Evolutionary conservation across 106 monocot genomes (phyloP).

Genomic region (Dendrobium chrysotoxum): DNA sequence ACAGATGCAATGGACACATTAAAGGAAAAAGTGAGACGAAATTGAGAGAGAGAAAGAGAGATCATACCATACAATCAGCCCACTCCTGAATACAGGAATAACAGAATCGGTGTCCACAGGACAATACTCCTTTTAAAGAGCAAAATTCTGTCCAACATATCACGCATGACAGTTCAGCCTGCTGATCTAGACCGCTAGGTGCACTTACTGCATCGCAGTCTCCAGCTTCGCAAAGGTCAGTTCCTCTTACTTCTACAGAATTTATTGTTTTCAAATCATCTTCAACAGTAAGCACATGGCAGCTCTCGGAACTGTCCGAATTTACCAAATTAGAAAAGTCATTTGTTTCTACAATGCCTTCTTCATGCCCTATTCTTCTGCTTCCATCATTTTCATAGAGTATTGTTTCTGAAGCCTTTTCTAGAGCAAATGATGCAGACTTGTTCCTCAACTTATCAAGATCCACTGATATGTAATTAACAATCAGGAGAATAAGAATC

Average conservation of each 20-base stretch:
- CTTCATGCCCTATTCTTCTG: constrained; percentile 10
- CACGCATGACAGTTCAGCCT: constrained; percentile 64
- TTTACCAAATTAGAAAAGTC: not conserved
- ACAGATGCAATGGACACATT: not conserved
- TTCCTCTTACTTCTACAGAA: constrained; percentile 1
- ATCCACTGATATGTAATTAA: constrained; percentile 4
- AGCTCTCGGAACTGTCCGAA: constrained; percentile 3
- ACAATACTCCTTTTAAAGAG: constrained; percentile 69
- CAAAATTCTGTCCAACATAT: constrained; percentile 91
- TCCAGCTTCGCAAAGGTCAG: constrained; percentile 6
- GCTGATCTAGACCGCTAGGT: constrained; percentile 11
- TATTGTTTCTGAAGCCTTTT: not conserved
- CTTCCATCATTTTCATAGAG: not conserved
- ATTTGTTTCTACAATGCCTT: constrained; percentile 2
- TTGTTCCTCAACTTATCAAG: constrained; percentile 11
- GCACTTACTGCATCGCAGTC: constrained; percentile 7
- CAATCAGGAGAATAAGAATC: constrained; percentile 1
- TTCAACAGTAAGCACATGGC: constrained; percentile 5
- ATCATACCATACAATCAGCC: constrained; percentile 67
- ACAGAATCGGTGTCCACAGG: constrained; percentile 95
- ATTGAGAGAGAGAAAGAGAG: not conserved
- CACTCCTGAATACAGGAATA: constrained; percentile 81
- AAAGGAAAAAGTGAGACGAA: too few species aligned
- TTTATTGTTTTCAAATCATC: constrained; percentile 7
- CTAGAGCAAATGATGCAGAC: constrained; percentile 6